A percentile compares a stretch with the other conserved stretches of the same genome.
Evolutionary conservation across 768 basidiomycete genomes (phyloP).

Genomic region (Rhodotorula diobovata): DNA sequence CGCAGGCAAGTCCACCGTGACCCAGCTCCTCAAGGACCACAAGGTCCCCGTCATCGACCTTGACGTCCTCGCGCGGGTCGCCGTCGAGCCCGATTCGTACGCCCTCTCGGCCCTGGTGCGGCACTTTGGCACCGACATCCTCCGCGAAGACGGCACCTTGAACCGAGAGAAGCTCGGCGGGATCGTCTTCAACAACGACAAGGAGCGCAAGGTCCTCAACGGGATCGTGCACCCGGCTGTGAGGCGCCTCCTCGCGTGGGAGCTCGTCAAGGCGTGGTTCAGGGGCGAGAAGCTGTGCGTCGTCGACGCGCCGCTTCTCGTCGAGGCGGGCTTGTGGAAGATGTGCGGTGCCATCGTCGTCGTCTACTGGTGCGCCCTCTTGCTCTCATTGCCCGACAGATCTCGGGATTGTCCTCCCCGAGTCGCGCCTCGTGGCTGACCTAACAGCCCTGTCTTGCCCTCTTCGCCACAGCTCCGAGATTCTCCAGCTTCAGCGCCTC

Average conservation of each 20-base stretch:
- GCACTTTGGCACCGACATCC: slow-evolving; percentile 66
- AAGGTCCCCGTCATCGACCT: slow-evolving; percentile 84
- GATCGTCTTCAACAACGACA: slow-evolving; percentile 74
- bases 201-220: slow-evolving; percentile 67
- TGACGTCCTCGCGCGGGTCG: slow-evolving; percentile 78
- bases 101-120: slow-evolving; percentile 64
- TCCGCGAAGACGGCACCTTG: slow-evolving; percentile 65
- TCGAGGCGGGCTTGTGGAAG: slow-evolving; percentile 80
- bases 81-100: slow-evolving; percentile 75
- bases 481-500: slow-evolving; percentile 77
- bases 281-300: slow-evolving; percentile 71
- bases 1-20: slow-evolving; percentile 87
- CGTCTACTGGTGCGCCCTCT: slow-evolving; percentile 71
- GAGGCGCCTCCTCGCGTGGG: slow-evolving; percentile 66
- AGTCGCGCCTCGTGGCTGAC: no score
- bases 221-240: slow-evolving; percentile 87
- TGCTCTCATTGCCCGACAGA: background rate
- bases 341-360: slow-evolving; percentile 79
- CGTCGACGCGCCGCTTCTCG: slow-evolving; percentile 83
- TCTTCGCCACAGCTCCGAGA: slow-evolving; percentile 56
- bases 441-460: no score
- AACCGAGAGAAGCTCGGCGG: slow-evolving; percentile 76
- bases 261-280: slow-evolving; percentile 67
- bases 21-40: slow-evolving; percentile 59
- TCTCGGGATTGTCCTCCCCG: no score